Base-by-base conservation (phyloP, 805 yeast species). In the Metschnikowia matae region DNA sequence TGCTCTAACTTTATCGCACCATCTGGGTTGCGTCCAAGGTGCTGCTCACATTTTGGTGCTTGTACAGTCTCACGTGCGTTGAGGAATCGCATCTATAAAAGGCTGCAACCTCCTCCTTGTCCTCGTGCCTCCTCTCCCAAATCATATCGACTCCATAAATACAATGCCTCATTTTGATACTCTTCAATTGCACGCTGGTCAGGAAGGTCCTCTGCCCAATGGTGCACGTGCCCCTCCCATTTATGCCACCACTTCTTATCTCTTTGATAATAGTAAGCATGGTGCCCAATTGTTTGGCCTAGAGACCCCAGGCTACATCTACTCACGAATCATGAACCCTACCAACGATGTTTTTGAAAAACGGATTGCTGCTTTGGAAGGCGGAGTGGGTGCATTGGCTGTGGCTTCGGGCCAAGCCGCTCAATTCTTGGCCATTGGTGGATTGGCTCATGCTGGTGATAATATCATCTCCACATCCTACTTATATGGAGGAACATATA, bases 391-490 rank as follows among this genome's bases (percentile, higher is more conserved):
- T 52, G 98, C 96, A 3, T 71, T 92, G 49, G 95, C 96, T 6
- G 85, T 86, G 23, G 70, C 96, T 20, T 90, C 97, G n/a, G 99
- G 99, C 54, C 97, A 91, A 73, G 92, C 97, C 48, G 97, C 98
- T 26, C 97, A 91, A 68, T 82, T 89, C 58, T 65, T 87, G 52
- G 96, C 97, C 18, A 75, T 90, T 66, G 78, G 87, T 34, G 89
- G 89, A 50, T 77, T 90, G 59, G 95, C 96, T 36, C 89, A 86
- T 59, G 68, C 81, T 49, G 98, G 98, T 61, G 96, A 89, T 66
- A 94, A 94, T 73, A 80, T 92, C 58, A 81, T 92, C 49, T 84
- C 96, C 31, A 85, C 97, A 21, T 81, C 96, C 6, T 89, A 66
- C 75, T 75, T 92, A 54, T 92, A 94, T 66, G 99, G 99, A 58